Conservation (phyloP, 1,284 basidiomycete genomes). For the Clitocybe nebularis region DNA sequence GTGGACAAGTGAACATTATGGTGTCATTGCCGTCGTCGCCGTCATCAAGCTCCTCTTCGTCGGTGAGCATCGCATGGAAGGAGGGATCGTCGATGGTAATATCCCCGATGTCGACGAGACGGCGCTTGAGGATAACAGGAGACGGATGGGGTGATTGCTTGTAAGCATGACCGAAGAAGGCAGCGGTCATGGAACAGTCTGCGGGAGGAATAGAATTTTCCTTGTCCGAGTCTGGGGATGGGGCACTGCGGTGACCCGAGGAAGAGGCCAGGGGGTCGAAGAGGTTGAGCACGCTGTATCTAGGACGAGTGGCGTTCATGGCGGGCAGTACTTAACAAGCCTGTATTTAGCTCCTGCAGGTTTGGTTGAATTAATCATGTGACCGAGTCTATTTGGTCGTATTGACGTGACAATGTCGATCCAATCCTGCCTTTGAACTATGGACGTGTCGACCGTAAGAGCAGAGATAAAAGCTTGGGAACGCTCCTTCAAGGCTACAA, state of each 20-base stretch:
- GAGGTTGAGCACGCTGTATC: conserved; percentile 45
- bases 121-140: conserved; percentile 39
- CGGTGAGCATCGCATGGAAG: conserved; percentile 23
- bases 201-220: conserved; percentile 44
- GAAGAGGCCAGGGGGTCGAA: conserved; percentile 50
- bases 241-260: conserved; percentile 16
- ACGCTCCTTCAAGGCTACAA: conserved; percentile 57
- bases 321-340: conserved; percentile 5
- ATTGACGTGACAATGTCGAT: conserved; percentile 28
- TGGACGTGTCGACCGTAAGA: conserved; percentile 50
- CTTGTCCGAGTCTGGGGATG: conserved; percentile 47
- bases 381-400: conserved; percentile 28
- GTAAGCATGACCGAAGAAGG: conserved; percentile 46
- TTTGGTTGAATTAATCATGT: conserved; percentile 4
- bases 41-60: conserved; percentile 28
- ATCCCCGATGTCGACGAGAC: conserved; percentile 60
- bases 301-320: conserved; percentile 27
- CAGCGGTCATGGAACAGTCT: conserved; percentile 36
- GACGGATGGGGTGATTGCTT: conserved; percentile 24
- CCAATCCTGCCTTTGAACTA: conserved; percentile 26
- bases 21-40: conserved; percentile 30
- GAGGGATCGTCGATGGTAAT: conserved; percentile 35
- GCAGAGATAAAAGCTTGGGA: conserved; percentile 84
- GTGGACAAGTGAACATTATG: conserved; percentile 8
- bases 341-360: conserved; percentile 10